A percentile compares a stretch with the other conserved stretches of the same genome.
Evolutionary conservation across 2,329 filamentous ascomycete genomes (phyloP).

Genomic region (Fonsecaea nubica): DNA sequence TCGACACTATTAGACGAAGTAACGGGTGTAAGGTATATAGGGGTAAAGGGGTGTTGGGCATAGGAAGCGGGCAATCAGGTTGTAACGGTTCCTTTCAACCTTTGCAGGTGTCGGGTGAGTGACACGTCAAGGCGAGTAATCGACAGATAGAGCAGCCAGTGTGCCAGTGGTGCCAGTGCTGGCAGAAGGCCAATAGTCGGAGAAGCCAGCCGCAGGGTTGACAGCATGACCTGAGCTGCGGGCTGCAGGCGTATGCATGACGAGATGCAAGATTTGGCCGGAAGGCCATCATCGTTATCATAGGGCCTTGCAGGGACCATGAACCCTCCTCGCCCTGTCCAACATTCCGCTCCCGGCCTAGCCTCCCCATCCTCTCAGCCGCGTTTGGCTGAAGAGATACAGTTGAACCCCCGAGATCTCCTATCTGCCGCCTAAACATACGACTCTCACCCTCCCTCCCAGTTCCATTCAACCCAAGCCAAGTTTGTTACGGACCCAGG

Average conservation of each 20-base stretch:
- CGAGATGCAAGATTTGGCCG: constrained; percentile 20
- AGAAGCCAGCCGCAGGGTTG: constrained; percentile 17
- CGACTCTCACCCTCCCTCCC: neutral
- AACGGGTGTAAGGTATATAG: constrained; percentile 11
- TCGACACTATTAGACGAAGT: neutral
- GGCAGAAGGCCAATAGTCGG: neutral
- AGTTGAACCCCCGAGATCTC: constrained; percentile 8
- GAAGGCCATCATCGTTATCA: constrained; percentile 16
- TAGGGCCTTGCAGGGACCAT: constrained; percentile 5
- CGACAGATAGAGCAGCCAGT: constrained; percentile 19
- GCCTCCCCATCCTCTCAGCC: constrained; percentile 9
- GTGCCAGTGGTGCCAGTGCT: neutral
- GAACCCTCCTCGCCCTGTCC: neutral
- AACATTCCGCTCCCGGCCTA: constrained; percentile 17
- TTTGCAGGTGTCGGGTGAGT: constrained; percentile 10
- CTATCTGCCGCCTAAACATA: constrained; percentile 15
- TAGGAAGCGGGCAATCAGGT: constrained; percentile 10
- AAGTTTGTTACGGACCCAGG: constrained; percentile 10
- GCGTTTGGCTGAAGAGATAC: constrained; percentile 13
- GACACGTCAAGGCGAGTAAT: constrained; percentile 21
- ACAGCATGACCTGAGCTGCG: constrained; percentile 23
- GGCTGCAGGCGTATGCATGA: constrained; percentile 18
- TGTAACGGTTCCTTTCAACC: constrained; percentile 3
- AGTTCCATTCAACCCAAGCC: neutral
- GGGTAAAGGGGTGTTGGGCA: constrained; percentile 4